phyloP scores from a whole-genome alignment of 2,329 filamentous ascomycete species.

The Pseudocercospora cruenta region DNA sequence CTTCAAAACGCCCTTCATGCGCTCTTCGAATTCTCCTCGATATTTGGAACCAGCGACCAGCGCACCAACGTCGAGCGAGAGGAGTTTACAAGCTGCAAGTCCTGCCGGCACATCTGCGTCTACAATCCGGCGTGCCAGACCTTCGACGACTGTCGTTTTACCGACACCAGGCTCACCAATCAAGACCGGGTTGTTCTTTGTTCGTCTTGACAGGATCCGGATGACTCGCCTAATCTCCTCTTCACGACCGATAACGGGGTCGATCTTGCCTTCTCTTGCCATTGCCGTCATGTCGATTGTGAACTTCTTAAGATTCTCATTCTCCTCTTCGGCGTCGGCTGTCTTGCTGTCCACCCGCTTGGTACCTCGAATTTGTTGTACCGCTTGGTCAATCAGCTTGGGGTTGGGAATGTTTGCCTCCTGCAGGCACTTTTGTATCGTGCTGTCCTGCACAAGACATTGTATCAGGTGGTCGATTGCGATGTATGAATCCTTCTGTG shows the following conservation, averaged over 20 bases:
- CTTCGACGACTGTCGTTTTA: slow-evolving; percentile 97
- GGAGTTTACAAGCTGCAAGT: slow-evolving; percentile 86
- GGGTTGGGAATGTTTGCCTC: slow-evolving; percentile 90
- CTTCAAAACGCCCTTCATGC: slow-evolving; percentile 98
- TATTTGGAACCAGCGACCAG: slow-evolving; percentile 98
- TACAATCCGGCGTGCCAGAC: slow-evolving; percentile 91
- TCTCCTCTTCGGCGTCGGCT: slow-evolving; percentile 87
- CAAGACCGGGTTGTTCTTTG: slow-evolving; percentile 97
- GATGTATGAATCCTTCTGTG: slow-evolving; percentile 95
- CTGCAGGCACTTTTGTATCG: slow-evolving; percentile 72
- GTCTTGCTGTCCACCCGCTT: slow-evolving; percentile 94
- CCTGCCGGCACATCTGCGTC: slow-evolving; percentile 97
- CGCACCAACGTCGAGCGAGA: slow-evolving; percentile 93
- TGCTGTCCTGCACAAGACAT: slow-evolving; percentile 76
- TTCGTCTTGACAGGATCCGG: slow-evolving; percentile 86
- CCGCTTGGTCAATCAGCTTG: slow-evolving; percentile 87
- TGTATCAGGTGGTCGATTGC: slow-evolving; percentile 94
- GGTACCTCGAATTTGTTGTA: slow-evolving; percentile 88
- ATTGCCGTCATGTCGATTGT: slow-evolving; percentile 98
- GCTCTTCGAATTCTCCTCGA: slow-evolving; percentile 96
- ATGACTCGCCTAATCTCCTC: slow-evolving; percentile 93
- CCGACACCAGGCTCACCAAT: slow-evolving; percentile 98
- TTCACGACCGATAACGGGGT: slow-evolving; percentile 94
- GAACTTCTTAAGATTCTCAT: slow-evolving; percentile 96
- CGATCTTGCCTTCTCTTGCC: slow-evolving; percentile 96